phyloP scores from a whole-genome alignment of 768 basidiomycete genomes.

The Phlebiopsis flavidoalba region DNA sequence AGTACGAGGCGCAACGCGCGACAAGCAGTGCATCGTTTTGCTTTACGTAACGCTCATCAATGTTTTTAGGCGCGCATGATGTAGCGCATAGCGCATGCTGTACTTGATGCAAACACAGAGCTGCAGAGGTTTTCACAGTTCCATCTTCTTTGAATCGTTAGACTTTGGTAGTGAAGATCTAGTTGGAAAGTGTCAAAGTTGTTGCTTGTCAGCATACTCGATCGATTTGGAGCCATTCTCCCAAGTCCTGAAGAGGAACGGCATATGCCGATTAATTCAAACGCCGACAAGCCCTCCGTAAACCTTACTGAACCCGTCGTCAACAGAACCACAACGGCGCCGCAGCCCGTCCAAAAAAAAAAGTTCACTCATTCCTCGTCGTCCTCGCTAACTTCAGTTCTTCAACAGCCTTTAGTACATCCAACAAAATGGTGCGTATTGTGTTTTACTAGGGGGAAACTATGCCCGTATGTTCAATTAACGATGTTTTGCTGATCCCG shows the following conservation, averaged over 20 bases:
- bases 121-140: too few relatives aligned
- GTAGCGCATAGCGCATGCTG: too few relatives aligned
- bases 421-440: constrained; percentile 22
- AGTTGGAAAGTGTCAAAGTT: too few relatives aligned
- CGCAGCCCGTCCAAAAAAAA: constrained; percentile 17
- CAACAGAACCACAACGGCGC: constrained; percentile 11
- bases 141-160: too few relatives aligned
- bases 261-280: neutral
- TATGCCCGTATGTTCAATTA: constrained; percentile 5
- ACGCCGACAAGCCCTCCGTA: constrained; percentile 7
- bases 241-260: neutral
- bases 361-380: constrained; percentile 17
- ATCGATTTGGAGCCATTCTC: too few relatives aligned
- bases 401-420: constrained; percentile 10
- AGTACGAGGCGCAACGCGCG: too few relatives aligned
- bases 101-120: too few relatives aligned
- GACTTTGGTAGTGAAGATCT: too few relatives aligned
- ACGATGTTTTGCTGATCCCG: neutral
- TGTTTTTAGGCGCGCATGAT: too few relatives aligned
- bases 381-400: constrained; percentile 16
- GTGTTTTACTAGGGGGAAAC: constrained; percentile 5
- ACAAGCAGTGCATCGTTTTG: too few relatives aligned
- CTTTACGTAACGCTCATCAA: too few relatives aligned
- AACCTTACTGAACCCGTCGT: constrained; percentile 11
- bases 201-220: too few relatives aligned